phyloP scores from a whole-genome alignment of 2,329 filamentous ascomycete species.

The Ophiocordyceps camponoti-saundersi region DNA sequence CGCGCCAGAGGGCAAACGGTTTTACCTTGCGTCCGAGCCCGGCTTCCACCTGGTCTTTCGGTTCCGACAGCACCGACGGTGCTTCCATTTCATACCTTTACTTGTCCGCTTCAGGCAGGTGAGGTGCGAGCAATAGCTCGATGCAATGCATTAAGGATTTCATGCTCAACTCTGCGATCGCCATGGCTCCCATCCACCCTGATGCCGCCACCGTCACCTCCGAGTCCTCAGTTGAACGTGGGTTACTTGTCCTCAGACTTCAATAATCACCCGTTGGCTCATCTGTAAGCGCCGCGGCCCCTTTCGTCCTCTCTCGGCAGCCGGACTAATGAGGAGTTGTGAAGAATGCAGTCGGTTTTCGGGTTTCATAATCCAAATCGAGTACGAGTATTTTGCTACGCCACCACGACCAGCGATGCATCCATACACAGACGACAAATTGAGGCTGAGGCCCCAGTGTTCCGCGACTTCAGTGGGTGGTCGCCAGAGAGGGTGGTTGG shows the following conservation, averaged over 20 bases:
- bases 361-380: constrained; percentile 62
- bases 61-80: constrained; percentile 86
- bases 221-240: constrained; percentile 68
- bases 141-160: constrained; percentile 83
- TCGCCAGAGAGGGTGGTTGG: constrained; percentile 66
- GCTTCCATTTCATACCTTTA: constrained; percentile 94
- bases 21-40: constrained; percentile 51
- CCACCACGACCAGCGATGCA: constrained; percentile 79
- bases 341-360: constrained; percentile 91
- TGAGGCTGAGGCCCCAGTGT: constrained; percentile 79
- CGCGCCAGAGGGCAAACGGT: constrained; percentile 31
- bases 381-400: constrained; percentile 84
- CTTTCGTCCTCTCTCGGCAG: not conserved
- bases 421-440: constrained; percentile 86
- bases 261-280: constrained; percentile 92
- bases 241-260: constrained; percentile 98
- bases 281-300: constrained; percentile 39
- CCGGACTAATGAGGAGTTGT: not conserved
- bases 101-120: constrained; percentile 77
- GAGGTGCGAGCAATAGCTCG: constrained; percentile 91
- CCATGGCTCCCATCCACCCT: constrained; percentile 73
- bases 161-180: constrained; percentile 69
- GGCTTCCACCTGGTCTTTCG: constrained; percentile 53
- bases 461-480: constrained; percentile 79
- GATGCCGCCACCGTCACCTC: constrained; percentile 71